Base-by-base conservation (phyloP, 2,329 filamentous ascomycete species). In the Trichoderma citrinoviride region DNA sequence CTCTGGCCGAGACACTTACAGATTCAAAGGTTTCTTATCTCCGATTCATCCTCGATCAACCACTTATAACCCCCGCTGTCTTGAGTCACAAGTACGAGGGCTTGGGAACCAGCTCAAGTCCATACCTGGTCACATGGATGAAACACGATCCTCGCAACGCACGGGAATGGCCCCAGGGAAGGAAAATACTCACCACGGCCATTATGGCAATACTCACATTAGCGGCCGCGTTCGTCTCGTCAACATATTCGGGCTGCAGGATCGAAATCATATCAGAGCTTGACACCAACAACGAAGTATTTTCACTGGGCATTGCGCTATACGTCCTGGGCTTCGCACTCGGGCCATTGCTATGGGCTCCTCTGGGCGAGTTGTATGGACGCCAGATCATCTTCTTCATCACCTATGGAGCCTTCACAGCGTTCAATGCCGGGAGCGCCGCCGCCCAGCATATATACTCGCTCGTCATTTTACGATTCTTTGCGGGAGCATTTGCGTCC, bases 401-500 rank as follows among this genome's bases (percentile, higher is more conserved):
- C 4, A 33, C 50, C 6, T 56, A 52, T n/a, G 37, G 17, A 19
- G 57, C 46, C 15, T 61, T 50, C 7, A 61, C 57, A 27, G 57
- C n/a, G 0, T 61, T 61, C 33, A 61, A 41, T 29, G 57, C 43
- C 14, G 57, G 29, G 23, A 29, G 29, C 8, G 46, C 57, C 0
- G 44, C 17, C 2, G 46, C 46, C 10, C 57, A 43, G 3, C 46
- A 54, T n/a, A 49, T 64, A 7, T 25, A 27, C 21, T 37, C 33
- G 7, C 50, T 64, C 3, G 15, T 64, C 8, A 47, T 64, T 17
- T 10, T 56, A 21, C 52, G 53, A 15, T 64, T 56, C 27, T 64
- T 54, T 49, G 88, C 0, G 90, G 90, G 4, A 86, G 84, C 68
- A 85, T 87, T 2, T 90, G 90, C 68, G 84, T 84, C 66, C 91